Base-by-base conservation (phyloP, 768 basidiomycete species). In the Calvatia gigantea region DNA sequence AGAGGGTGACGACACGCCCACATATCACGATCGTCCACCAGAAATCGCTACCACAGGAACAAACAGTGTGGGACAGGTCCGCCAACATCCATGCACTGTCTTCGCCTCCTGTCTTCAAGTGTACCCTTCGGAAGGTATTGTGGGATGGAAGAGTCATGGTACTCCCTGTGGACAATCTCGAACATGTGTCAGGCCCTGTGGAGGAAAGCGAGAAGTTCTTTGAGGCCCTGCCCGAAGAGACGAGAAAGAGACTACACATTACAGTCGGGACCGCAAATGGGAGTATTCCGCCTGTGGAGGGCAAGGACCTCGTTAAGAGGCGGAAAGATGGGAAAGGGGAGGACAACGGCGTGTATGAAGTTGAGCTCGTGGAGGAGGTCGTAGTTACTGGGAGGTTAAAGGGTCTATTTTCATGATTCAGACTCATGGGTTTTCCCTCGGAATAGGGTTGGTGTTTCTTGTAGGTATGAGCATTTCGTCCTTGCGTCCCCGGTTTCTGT, bases 11-110 rank as follows among this genome's bases (percentile, higher is more conserved):
- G 14, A 60, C 67, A 37, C 71, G 78, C 3, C 93, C 95, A 1
- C 97, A 98, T 70, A 77, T 97, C 54, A 98, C 96, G 1, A 73
- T 98, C 57, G 86, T 87, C 28, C 97, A 99, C 69, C 67, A 68
- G 59, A 85, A 84, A 19, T 56, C 69, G n/a, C 54, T 72, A 6
- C 54, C 54, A 3, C 27, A 12, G 42, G 64, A 65, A 64, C 57
- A 63, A 39, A 65, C 60, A 8, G 56, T 80, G 2, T 82, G 82
- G 81, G 75, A 78, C 14, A 67, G 69, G 8, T 91, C 89, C 63
- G 64, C 61, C 15, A 64, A 53, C 5, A 67, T 91, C 21, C 66
- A 77, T 29, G 56, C 63, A 11, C 64, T 69, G 56, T 19, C 42
- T 8, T 35, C 54, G 0, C 75, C 82, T 9, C 84, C 86, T 0